Percentiles rank a stretch among this genome's conserved stretches.
phyloP scores from a whole-genome alignment of 2,329 filamentous ascomycete genomes.

The Calonectria leucothoes region DNA sequence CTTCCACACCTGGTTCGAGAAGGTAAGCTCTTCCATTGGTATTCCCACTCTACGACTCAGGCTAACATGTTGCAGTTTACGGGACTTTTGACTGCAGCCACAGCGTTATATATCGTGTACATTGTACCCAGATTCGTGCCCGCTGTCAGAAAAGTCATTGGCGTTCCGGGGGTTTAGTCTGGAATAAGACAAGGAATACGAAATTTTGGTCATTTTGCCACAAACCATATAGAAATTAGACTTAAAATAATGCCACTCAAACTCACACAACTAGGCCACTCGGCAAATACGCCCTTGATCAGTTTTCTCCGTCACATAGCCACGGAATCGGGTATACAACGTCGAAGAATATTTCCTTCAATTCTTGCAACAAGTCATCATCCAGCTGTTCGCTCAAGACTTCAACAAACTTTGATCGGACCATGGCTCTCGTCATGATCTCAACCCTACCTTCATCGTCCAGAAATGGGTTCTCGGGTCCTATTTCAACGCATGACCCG shows the following conservation, averaged over 20 bases:
- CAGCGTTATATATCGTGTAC: constrained; percentile 62
- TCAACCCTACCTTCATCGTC: not conserved
- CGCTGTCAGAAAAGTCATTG: constrained; percentile 56
- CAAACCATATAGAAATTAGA: constrained; percentile 14
- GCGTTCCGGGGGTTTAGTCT: constrained; percentile 62
- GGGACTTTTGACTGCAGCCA: constrained; percentile 61
- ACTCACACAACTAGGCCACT: not conserved
- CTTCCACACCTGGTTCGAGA: constrained; percentile 99
- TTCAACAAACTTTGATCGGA: not conserved
- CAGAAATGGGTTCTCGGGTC: not conserved
- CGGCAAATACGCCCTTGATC: not conserved
- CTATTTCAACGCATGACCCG: not conserved
- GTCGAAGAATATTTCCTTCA: not conserved
- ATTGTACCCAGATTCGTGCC: constrained; percentile 64
- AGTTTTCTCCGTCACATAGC: not conserved
- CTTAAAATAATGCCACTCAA: constrained; percentile 16
- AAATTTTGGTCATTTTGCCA: not conserved
- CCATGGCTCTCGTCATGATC: not conserved
- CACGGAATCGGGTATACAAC: not conserved
- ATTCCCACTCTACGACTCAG: not conserved
- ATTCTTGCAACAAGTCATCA: not conserved
- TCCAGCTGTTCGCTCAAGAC: not conserved
- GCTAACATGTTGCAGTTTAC: constrained; percentile 58
- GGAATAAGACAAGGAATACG: not conserved
- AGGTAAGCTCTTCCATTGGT: constrained; percentile 65